A percentile compares a stretch with the other conserved stretches of the same genome.
Evolutionary conservation across 768 basidiomycete species (phyloP).

Genomic region (Tylopilus subfusipes): DNA sequence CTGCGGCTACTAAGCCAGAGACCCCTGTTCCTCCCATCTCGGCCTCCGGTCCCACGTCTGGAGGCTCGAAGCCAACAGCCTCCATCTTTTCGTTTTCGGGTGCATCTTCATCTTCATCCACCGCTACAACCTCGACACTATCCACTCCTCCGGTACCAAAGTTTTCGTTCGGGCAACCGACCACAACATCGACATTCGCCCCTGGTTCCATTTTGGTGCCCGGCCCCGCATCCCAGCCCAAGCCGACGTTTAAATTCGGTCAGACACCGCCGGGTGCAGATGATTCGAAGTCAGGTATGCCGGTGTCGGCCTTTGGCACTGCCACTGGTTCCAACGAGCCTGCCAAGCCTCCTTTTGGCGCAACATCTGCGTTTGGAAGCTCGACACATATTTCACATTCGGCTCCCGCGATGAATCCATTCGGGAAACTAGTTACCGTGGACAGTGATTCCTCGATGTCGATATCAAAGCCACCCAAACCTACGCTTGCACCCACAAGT

Average conservation of each 20-base stretch:
- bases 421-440: slow-evolving; percentile 12
- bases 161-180: slow-evolving; percentile 26
- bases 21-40: neutral
- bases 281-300: slow-evolving; percentile 23
- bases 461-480: slow-evolving; percentile 19
- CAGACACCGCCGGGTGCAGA: slow-evolving; percentile 18
- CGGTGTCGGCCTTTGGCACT: slow-evolving; percentile 19
- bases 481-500: slow-evolving; percentile 10
- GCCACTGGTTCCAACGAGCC: slow-evolving; percentile 18
- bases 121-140: slow-evolving; percentile 1
- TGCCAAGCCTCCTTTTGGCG: slow-evolving; percentile 23
- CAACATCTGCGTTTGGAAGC: slow-evolving; percentile 20
- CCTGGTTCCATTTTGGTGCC: slow-evolving; percentile 4
- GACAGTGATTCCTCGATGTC: slow-evolving; percentile 24
- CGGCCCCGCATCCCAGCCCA: slow-evolving; percentile 18
- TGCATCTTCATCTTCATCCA: slow-evolving; percentile 6
- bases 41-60: neutral
- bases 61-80: slow-evolving; percentile 10
- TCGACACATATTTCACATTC: slow-evolving; percentile 16
- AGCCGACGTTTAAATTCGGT: slow-evolving; percentile 20
- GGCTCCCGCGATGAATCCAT: slow-evolving; percentile 7
- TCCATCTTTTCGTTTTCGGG: slow-evolving; percentile 23
- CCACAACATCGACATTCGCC: slow-evolving; percentile 2
- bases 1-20: slow-evolving; percentile 9
- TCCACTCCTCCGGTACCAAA: slow-evolving; percentile 16